phyloP scores from a whole-genome alignment of 805 yeast genomes.

The Kazachstania martiniae region DNA sequence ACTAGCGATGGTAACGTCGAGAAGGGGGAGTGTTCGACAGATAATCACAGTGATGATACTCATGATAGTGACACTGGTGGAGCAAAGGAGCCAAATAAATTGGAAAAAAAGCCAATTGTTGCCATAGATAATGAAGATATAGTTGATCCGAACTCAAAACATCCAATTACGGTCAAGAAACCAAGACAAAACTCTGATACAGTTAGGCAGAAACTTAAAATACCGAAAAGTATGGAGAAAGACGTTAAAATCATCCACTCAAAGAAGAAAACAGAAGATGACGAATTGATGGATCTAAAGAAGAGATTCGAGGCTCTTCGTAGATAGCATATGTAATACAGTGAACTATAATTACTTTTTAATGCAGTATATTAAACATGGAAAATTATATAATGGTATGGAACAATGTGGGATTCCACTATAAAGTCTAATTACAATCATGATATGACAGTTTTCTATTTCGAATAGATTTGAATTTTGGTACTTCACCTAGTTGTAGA shows the following conservation, averaged over 20 bases:
- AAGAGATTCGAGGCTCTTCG: conserved; percentile 74
- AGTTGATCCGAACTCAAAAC: conserved; percentile 20
- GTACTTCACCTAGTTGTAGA: conserved; percentile 42
- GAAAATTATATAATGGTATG: too few species aligned
- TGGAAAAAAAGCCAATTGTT: conserved; percentile 27
- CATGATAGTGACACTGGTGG: background rate
- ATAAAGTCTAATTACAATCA: background rate
- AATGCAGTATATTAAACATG: too few species aligned
- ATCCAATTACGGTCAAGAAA: conserved; percentile 35
- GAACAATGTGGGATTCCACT: background rate
- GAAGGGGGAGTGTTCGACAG: conserved; percentile 11
- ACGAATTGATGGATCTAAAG: conserved; percentile 54
- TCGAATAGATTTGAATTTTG: background rate
- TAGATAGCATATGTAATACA: conserved; percentile 17
- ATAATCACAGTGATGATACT: conserved; percentile 3
- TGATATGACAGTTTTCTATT: background rate
- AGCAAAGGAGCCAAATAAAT: conserved; percentile 2
- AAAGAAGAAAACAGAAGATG: conserved; percentile 23
- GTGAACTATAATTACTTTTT: background rate
- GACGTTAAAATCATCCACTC: conserved; percentile 25
- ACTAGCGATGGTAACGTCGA: background rate
- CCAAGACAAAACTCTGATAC: conserved; percentile 35
- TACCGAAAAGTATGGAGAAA: conserved; percentile 32
- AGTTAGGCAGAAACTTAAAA: conserved; percentile 28
- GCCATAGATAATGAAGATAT: conserved; percentile 30